A percentile compares a stretch with the other conserved stretches of the same genome.
Conservation (phyloP, 768 basidiomycete species). For the Boletus edulis region DNA sequence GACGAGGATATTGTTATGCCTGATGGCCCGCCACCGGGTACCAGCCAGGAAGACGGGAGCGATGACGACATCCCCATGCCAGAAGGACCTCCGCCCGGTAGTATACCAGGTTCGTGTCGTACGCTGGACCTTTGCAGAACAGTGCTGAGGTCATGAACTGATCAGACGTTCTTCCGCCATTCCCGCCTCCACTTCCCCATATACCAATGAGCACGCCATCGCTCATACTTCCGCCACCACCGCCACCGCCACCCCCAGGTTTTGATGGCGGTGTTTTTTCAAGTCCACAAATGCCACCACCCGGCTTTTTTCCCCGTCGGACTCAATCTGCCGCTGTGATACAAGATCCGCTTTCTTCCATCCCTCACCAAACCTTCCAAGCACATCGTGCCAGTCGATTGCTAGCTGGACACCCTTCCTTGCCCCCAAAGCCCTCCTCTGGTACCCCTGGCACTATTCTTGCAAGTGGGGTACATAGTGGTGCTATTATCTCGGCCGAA, state of each 20-base stretch:
- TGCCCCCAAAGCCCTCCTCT: slow-evolving; percentile 40
- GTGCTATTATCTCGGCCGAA: slow-evolving; percentile 78
- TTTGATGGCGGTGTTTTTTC: slow-evolving; percentile 8
- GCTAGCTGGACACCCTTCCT: slow-evolving; percentile 38
- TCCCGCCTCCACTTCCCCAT: slow-evolving; percentile 26
- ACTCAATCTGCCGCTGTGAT: slow-evolving; percentile 49
- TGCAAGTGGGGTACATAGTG: slow-evolving; percentile 39
- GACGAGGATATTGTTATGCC: slow-evolving; percentile 70
- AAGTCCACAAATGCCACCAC: slow-evolving; percentile 47
- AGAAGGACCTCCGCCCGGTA: slow-evolving; percentile 66
- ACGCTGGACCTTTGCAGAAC: background rate
- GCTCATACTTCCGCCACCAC: slow-evolving; percentile 15
- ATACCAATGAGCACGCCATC: slow-evolving; percentile 19
- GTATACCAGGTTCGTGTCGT: slow-evolving; percentile 15
- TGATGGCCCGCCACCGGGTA: slow-evolving; percentile 55
- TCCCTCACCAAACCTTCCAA: slow-evolving; percentile 79
- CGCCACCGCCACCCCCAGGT: slow-evolving; percentile 10
- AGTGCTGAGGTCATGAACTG: background rate
- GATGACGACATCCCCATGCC: slow-evolving; percentile 93
- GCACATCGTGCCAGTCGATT: slow-evolving; percentile 54
- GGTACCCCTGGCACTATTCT: slow-evolving; percentile 37
- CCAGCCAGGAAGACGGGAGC: slow-evolving; percentile 40
- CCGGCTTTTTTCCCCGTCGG: slow-evolving; percentile 63
- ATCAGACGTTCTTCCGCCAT: slow-evolving; percentile 9
- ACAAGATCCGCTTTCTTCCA: slow-evolving; percentile 75